These are phyloP conservation scores for Dactylellina haptotyla DNA, from an alignment of 2,329 filamentous ascomycete genomes.

Conservation along the genomic window DNA sequence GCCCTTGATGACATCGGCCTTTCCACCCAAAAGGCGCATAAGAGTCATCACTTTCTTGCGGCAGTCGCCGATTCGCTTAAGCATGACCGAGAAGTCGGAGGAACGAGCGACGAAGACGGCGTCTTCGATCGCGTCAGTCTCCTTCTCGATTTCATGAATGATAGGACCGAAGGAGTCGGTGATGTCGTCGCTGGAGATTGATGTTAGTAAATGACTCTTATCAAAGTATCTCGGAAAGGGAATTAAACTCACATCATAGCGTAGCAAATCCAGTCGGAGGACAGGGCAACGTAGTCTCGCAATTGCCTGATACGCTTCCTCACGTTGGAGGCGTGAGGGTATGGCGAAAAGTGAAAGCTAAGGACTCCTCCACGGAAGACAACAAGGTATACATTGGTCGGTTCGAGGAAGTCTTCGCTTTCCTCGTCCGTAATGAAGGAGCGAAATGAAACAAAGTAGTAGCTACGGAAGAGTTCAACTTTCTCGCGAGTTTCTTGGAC, in stretches of 20 bases:
- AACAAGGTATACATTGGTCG: constrained; percentile 96
- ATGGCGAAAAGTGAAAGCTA: constrained; percentile 97
- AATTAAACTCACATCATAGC: constrained; percentile 64
- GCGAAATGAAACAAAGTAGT: constrained; percentile 98
- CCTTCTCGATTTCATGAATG: constrained; percentile 91
- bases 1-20: constrained; percentile 98
- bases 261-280: constrained; percentile 97
- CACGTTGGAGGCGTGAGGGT: constrained; percentile 94
- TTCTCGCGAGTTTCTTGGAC: constrained; percentile 97
- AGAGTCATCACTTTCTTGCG: constrained; percentile 97
- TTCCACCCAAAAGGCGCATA: constrained; percentile 91
- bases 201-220: constrained; percentile 14
- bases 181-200: constrained; percentile 89
- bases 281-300: constrained; percentile 90
- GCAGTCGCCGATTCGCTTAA: constrained; percentile 89
- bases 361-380: constrained; percentile 96
- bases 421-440: constrained; percentile 95
- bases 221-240: background rate
- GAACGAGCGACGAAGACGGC: constrained; percentile 77
- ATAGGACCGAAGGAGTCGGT: constrained; percentile 94
- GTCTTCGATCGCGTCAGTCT: constrained; percentile 97
- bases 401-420: constrained; percentile 89
- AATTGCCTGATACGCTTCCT: constrained; percentile 91
- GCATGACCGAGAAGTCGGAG: constrained; percentile 91
- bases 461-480: constrained; percentile 94